These are phyloP conservation scores for Yarrowia sp. DNA, from an alignment of 805 yeast genomes.

Conservation along the genomic window DNA sequence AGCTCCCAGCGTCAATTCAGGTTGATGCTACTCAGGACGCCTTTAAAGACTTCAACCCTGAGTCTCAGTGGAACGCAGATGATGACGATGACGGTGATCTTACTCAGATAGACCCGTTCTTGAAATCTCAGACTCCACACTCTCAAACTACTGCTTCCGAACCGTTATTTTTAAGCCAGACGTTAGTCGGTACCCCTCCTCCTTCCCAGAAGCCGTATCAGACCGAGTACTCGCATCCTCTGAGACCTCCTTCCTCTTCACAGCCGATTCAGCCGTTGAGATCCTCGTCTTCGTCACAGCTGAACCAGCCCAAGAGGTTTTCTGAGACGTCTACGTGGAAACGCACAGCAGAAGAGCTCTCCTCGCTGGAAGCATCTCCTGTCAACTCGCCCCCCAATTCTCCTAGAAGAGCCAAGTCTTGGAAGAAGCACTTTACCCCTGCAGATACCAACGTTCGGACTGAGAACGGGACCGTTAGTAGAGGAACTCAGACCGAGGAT, in stretches of 20 bases:
- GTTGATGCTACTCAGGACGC: not conserved
- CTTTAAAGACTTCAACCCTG: conserved; percentile 7
- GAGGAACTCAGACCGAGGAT: conserved; percentile 5
- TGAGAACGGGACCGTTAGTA: not conserved
- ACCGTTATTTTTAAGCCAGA: not conserved
- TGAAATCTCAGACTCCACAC: not conserved
- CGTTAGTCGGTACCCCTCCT: not conserved
- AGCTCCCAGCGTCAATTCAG: not conserved
- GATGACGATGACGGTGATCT: not conserved
- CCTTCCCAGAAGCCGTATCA: not conserved
- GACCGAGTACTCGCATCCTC: too few relatives aligned
- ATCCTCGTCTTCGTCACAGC: not conserved
- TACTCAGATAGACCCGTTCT: not conserved
- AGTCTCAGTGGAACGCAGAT: not conserved
- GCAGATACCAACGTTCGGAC: not conserved
- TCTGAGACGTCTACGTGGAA: not conserved
- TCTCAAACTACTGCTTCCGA: not conserved
- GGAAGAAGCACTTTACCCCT: not conserved
- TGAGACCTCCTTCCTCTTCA: too few relatives aligned
- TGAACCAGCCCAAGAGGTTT: not conserved
- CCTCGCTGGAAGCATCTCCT: not conserved
- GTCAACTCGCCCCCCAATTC: not conserved
- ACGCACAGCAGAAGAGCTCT: not conserved
- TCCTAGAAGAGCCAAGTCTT: not conserved
- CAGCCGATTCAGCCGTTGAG: too few relatives aligned